Conservation (phyloP, 2,329 filamentous ascomycete genomes). For the Bipolaris gigantea region DNA sequence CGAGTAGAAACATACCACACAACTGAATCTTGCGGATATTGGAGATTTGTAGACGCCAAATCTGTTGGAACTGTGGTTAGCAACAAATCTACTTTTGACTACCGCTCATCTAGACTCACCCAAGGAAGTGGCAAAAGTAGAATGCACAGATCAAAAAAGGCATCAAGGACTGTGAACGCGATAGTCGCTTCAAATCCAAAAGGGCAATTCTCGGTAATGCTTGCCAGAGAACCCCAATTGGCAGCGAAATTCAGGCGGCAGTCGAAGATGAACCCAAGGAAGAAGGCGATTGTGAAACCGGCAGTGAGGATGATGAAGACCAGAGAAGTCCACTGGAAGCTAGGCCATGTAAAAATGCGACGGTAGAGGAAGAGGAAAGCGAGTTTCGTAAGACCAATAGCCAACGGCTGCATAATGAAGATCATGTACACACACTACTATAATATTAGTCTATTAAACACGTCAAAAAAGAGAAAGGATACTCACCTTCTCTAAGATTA, state of each 20-base stretch:
- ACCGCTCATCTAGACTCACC: not conserved
- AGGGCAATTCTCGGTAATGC: slow-evolving; percentile 7
- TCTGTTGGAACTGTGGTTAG: not conserved
- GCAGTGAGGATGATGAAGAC: slow-evolving; percentile 3
- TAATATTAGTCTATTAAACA: not conserved
- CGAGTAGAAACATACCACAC: slow-evolving; percentile 10
- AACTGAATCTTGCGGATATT: slow-evolving; percentile 5
- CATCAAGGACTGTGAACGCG: slow-evolving; percentile 4
- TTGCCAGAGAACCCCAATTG: slow-evolving; percentile 9
- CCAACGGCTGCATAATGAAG: slow-evolving; percentile 11
- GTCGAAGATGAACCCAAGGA: slow-evolving; percentile 11
- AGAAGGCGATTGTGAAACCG: slow-evolving; percentile 6
- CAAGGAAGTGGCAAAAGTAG: slow-evolving; percentile 8
- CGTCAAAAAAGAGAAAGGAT: not conserved
- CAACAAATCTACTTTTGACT: too few relatives aligned
- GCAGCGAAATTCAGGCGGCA: slow-evolving; percentile 9
- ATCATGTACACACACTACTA: slow-evolving; percentile 8
- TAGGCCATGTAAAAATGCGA: slow-evolving; percentile 6
- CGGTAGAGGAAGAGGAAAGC: slow-evolving; percentile 11
- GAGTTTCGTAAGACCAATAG: slow-evolving; percentile 8
- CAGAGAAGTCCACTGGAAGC: slow-evolving; percentile 3
- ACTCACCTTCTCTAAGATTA: slow-evolving; percentile 7
- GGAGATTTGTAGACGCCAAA: slow-evolving; percentile 10
- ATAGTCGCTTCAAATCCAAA: slow-evolving; percentile 10
- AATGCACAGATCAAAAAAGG: slow-evolving; percentile 9